A percentile compares a stretch with the other conserved stretches of the same genome.
phyloP scores from a whole-genome alignment of 441 rosid genomes.

The Dalechampia spathulata region DNA sequence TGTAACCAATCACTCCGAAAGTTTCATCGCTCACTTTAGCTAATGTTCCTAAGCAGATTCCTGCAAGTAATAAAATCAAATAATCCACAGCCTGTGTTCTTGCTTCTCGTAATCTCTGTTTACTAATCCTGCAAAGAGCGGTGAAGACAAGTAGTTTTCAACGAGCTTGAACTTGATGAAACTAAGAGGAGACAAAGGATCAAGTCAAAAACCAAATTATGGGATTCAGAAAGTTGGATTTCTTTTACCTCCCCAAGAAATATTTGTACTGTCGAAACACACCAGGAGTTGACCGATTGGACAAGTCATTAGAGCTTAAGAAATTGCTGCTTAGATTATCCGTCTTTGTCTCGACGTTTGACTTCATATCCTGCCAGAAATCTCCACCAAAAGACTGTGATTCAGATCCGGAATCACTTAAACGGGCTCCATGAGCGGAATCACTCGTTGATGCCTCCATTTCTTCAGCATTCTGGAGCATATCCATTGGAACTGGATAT shows the following conservation, averaged over 20 bases:
- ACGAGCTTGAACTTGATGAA: not conserved
- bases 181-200: not conserved
- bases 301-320: slow-evolving; percentile 48
- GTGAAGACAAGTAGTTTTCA: not conserved
- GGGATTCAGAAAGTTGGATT: not conserved
- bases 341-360: slow-evolving; percentile 50
- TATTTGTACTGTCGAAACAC: slow-evolving; percentile 64
- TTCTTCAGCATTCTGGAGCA: slow-evolving; percentile 61
- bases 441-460: slow-evolving; percentile 34
- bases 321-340: slow-evolving; percentile 53
- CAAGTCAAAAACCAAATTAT: too few species aligned
- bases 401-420: slow-evolving; percentile 27
- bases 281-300: slow-evolving; percentile 59
- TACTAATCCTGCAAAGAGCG: slow-evolving; percentile 53
- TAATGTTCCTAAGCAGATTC: slow-evolving; percentile 93
- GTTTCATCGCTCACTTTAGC: slow-evolving; percentile 95
- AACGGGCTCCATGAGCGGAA: slow-evolving; percentile 31
- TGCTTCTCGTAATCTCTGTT: slow-evolving; percentile 89
- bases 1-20: slow-evolving; percentile 79
- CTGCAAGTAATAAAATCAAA: slow-evolving; percentile 80
- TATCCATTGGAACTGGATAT: slow-evolving; percentile 80
- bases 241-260: slow-evolving; percentile 78
- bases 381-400: slow-evolving; percentile 68
- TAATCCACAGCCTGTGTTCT: slow-evolving; percentile 78
- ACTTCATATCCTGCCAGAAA: slow-evolving; percentile 67